Percentiles rank a stretch among this genome's conserved stretches.
phyloP scores from a whole-genome alignment of 805 yeast species.

The Starmerella cellae region DNA sequence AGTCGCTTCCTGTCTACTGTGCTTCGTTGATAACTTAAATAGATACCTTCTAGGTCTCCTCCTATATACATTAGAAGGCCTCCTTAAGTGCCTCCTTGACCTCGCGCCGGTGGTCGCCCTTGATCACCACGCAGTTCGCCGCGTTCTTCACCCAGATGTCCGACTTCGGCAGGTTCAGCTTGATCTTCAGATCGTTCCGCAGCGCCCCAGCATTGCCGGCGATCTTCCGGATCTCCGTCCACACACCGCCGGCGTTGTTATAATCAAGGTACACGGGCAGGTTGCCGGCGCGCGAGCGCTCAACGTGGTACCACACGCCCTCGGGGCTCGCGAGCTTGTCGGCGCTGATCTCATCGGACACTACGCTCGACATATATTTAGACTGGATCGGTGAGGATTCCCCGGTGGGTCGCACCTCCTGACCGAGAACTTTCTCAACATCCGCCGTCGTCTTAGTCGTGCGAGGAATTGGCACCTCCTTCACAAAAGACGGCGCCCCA shows the following conservation, averaged over 20 bases:
- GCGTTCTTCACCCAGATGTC: constrained; percentile 38
- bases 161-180: constrained; percentile 35
- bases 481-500: constrained; percentile 13
- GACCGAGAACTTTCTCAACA: constrained; percentile 7
- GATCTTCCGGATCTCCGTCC: constrained; percentile 61
- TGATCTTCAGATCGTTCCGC: constrained; percentile 47
- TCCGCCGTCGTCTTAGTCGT: constrained; percentile 21
- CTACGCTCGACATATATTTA: constrained; percentile 6
- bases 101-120: constrained; percentile 34
- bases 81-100: constrained; percentile 29
- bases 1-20: too few species aligned
- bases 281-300: constrained; percentile 36
- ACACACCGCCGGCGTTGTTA: constrained; percentile 46
- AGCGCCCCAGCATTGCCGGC: constrained; percentile 55
- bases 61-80: constrained; percentile 4
- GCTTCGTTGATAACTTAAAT: too few species aligned
- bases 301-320: constrained; percentile 18
- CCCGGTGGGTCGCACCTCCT: not conserved
- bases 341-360: constrained; percentile 7
- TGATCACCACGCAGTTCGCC: constrained; percentile 41
- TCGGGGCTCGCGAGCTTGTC: constrained; percentile 2
- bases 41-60: too few species aligned
- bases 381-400: not conserved
- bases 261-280: constrained; percentile 69
- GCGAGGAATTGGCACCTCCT: constrained; percentile 42